These are phyloP conservation scores for Parasitella parasitica DNA, from an alignment of 371 early-diverging fungal species.

Conservation along the genomic window DNA sequence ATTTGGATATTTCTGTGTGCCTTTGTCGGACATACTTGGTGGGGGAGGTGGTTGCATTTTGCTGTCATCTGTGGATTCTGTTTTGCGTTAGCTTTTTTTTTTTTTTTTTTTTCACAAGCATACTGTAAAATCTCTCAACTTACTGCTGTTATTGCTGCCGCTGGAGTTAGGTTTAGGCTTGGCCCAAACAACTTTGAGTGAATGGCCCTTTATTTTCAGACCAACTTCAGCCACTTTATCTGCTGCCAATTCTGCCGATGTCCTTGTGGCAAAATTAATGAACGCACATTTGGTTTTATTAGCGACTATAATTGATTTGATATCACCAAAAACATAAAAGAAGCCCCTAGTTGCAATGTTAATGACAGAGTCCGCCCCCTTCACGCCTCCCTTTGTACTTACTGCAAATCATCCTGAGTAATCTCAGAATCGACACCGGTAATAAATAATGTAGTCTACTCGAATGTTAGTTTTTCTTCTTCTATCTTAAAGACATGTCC, in stretches of 20 bases:
- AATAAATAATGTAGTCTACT: slow-evolving; percentile 77
- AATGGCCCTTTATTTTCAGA: slow-evolving; percentile 48
- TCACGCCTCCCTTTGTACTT: slow-evolving; percentile 11
- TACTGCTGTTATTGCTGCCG: background rate
- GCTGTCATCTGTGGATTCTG: slow-evolving; percentile 20
- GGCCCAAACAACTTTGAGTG: slow-evolving; percentile 64
- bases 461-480: too few relatives aligned
- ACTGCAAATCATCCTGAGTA: slow-evolving; percentile 70
- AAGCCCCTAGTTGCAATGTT: slow-evolving; percentile 46
- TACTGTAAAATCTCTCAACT: background rate
- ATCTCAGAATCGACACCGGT: slow-evolving; percentile 70
- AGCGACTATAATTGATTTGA: slow-evolving; percentile 84
- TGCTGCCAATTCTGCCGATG: slow-evolving; percentile 77
- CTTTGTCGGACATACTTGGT: slow-evolving; percentile 31
- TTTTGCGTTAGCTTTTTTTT: background rate
- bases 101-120: slow-evolving; percentile 46
- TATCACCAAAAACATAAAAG: slow-evolving; percentile 84
- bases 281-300: slow-evolving; percentile 84
- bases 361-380: background rate
- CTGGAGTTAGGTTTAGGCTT: slow-evolving; percentile 51
- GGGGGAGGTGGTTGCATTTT: slow-evolving; percentile 44
- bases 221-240: slow-evolving; percentile 55
- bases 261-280: slow-evolving; percentile 79
- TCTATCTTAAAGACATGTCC: slow-evolving; percentile 2
- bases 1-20: slow-evolving; percentile 41